phyloP scores from a whole-genome alignment of 1,139 yeast species.

The Citeromyces hawaiiensis region DNA sequence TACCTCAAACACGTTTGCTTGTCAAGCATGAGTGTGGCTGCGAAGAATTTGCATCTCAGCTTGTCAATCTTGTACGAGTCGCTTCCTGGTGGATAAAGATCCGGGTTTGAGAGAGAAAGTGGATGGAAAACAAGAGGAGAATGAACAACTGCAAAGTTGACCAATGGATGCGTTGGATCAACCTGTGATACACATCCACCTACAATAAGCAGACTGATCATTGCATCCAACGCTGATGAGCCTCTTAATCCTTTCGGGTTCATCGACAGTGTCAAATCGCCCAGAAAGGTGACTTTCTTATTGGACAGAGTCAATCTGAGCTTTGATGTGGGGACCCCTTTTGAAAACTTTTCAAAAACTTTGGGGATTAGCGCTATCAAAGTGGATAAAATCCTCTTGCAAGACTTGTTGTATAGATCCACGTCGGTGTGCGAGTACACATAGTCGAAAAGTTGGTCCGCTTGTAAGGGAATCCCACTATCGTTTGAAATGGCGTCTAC shows the following conservation, averaged over 20 bases:
- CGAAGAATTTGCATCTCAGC: constrained; percentile 24
- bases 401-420: constrained; percentile 10
- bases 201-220: constrained; percentile 18
- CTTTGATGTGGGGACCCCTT: background rate
- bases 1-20: background rate
- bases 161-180: constrained; percentile 27
- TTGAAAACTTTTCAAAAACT: constrained; percentile 11
- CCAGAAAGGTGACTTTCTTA: constrained; percentile 12
- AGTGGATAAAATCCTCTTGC: constrained; percentile 11
- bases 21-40: constrained; percentile 28
- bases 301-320: constrained; percentile 2
- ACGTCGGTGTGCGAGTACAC: constrained; percentile 11
- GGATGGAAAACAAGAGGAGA: constrained; percentile 12
- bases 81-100: constrained; percentile 12
- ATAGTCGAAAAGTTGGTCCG: constrained; percentile 13
- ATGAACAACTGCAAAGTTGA: constrained; percentile 21
- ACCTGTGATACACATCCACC: constrained; percentile 14
- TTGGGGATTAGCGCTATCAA: constrained; percentile 13
- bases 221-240: constrained; percentile 13
- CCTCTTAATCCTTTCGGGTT: constrained; percentile 10
- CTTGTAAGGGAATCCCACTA: constrained; percentile 5
- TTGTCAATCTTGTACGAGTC: constrained; percentile 14
- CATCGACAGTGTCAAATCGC: constrained; percentile 11
- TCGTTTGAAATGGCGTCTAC: constrained; percentile 8
- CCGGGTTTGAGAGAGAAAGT: constrained; percentile 11